Conservation (phyloP, 2,329 filamentous ascomycete genomes). For the Elsinoe ampelina region DNA sequence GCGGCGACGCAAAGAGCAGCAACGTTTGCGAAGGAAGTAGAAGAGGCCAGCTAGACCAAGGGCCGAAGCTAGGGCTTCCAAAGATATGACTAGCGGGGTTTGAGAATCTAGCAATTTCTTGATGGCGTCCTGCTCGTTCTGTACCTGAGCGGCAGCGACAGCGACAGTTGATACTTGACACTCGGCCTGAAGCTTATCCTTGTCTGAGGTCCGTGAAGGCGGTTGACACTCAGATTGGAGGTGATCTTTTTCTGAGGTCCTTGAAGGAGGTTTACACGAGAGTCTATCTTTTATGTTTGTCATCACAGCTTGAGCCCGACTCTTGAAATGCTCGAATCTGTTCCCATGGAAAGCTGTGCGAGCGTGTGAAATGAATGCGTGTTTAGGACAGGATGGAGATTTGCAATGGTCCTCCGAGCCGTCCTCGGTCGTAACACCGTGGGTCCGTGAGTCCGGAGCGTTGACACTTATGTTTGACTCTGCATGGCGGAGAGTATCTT, state of each 20-base stretch:
- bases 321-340: background rate
- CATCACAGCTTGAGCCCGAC: background rate
- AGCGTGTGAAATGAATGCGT: background rate
- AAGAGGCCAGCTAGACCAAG: slow-evolving; percentile 38
- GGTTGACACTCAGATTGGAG: too few species aligned
- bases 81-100: slow-evolving; percentile 29
- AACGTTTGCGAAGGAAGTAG: slow-evolving; percentile 38
- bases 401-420: background rate
- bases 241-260: too few species aligned
- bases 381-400: background rate
- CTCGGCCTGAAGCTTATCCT: background rate
- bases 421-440: too few species aligned
- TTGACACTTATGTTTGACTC: background rate
- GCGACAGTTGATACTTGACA: background rate
- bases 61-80: slow-evolving; percentile 36
- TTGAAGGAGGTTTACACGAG: background rate
- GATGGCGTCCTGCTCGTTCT: background rate
- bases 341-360: background rate
- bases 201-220: too few species aligned
- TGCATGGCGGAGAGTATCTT: background rate
- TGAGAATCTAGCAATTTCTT: slow-evolving; percentile 12
- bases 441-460: background rate
- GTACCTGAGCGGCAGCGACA: background rate
- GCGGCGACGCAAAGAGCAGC: slow-evolving; percentile 40
- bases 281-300: background rate